Percentiles rank a stretch among this genome's conserved stretches.
phyloP scores from a whole-genome alignment of 805 yeast genomes.

The Starmera quercuum region DNA sequence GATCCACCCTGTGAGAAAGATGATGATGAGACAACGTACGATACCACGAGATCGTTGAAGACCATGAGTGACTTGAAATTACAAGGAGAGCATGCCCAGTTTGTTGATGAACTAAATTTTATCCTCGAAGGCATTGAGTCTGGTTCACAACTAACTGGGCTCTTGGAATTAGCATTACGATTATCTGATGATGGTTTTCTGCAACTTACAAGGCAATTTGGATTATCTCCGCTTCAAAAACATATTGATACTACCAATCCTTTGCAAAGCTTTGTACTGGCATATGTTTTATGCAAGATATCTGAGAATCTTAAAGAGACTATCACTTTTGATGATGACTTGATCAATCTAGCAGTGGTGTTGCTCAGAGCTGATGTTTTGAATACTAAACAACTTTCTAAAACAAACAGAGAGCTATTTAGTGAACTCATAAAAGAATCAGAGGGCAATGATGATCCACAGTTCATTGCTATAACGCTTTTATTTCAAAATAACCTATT shows the following conservation, averaged over 20 bases:
- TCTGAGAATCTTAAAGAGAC: conserved; percentile 1
- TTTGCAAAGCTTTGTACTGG: conserved; percentile 6
- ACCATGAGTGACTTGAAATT: conserved; percentile 22
- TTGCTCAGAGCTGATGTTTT: conserved; percentile 1
- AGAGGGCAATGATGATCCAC: conserved; percentile 3
- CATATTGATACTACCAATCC: conserved; percentile 1
- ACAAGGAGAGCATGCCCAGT: conserved; percentile 27
- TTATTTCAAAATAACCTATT: conserved; percentile 7
- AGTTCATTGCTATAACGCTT: conserved; percentile 9
- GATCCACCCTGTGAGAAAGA: conserved; percentile 5
- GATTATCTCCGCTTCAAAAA: conserved; percentile 5
- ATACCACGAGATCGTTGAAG: conserved; percentile 6
- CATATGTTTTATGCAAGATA: conserved; percentile 11
- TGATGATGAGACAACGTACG: conserved; percentile 6
- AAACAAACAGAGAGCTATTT: conserved; percentile 2
- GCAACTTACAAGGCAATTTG: conserved; percentile 7
- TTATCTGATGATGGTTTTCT: conserved; percentile 16
- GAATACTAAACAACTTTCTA: conserved; percentile 1
- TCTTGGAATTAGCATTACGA: conserved; percentile 21
- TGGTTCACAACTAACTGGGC: conserved; percentile 6
- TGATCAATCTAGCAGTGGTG: not conserved
- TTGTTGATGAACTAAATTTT: conserved; percentile 28
- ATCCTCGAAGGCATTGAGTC: conserved; percentile 17
- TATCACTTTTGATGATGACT: conserved; percentile 1
- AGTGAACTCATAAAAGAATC: conserved; percentile 6